Evolutionary conservation across 2,329 filamentous ascomycete genomes (phyloP).

Genomic region (Passalora sequoiae): DNA sequence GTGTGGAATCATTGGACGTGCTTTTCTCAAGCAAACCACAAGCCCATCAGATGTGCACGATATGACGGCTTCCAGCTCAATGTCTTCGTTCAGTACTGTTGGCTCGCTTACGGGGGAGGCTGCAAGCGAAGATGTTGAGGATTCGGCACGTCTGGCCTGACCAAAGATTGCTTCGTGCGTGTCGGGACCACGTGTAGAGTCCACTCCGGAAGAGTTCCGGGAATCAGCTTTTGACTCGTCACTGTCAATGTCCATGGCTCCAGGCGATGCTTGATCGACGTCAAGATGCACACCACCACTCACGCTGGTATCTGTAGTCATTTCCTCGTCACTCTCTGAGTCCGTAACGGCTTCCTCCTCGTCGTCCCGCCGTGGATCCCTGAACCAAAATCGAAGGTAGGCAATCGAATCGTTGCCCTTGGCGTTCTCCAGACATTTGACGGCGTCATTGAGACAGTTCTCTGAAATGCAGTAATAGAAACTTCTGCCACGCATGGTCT

Average conservation of each 20-base stretch:
- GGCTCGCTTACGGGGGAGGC: constrained; percentile 27
- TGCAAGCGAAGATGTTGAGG: constrained; percentile 32
- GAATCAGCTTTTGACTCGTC: constrained; percentile 18
- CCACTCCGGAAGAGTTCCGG: constrained; percentile 44
- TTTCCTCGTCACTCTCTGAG: constrained; percentile 41
- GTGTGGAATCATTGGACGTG: constrained; percentile 63
- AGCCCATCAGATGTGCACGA: constrained; percentile 86
- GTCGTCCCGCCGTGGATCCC: constrained; percentile 60
- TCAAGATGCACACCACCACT: constrained; percentile 47
- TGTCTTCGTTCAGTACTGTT: constrained; percentile 34
- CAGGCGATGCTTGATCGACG: constrained; percentile 15
- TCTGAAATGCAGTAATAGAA: constrained; percentile 85
- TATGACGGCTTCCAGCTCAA: constrained; percentile 83
- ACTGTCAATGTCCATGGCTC: constrained; percentile 18
- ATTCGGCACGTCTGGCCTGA: constrained; percentile 34
- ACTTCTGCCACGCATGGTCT: constrained; percentile 67
- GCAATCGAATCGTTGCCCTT: constrained; percentile 90
- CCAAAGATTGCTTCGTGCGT: constrained; percentile 45
- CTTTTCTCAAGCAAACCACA: constrained; percentile 72
- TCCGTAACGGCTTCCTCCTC: constrained; percentile 23
- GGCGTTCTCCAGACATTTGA: constrained; percentile 73
- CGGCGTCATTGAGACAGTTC: constrained; percentile 69
- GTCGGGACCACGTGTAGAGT: constrained; percentile 38
- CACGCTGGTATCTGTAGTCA: constrained; percentile 47
- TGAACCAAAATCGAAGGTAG: constrained; percentile 79